These are phyloP conservation scores for Truncatella angustata DNA, from an alignment of 2,329 filamentous ascomycete species.

Conservation along the genomic window DNA sequence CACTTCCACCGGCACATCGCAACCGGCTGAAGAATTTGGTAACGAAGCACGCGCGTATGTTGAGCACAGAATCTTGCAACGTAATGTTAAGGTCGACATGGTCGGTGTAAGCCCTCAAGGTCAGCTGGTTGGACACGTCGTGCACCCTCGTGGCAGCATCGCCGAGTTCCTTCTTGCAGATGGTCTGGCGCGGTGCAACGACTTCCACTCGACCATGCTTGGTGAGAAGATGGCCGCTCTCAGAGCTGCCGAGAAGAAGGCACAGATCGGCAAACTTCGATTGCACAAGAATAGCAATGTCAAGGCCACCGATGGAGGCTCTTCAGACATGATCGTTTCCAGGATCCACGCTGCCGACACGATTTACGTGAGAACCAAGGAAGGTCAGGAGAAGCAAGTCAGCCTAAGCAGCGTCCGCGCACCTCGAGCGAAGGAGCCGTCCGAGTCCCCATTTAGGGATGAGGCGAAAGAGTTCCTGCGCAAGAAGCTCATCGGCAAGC, in stretches of 20 bases:
- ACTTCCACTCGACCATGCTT: conserved; percentile 92
- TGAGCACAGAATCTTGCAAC: conserved; percentile 81
- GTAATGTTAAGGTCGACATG: conserved; percentile 77
- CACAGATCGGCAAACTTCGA: conserved; percentile 73
- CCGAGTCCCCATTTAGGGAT: conserved; percentile 83
- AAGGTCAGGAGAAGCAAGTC: conserved; percentile 82
- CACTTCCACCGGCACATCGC: conserved; percentile 73
- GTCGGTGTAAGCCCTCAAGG: conserved; percentile 87
- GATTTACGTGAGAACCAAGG: conserved; percentile 80
- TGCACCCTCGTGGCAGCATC: conserved; percentile 90
- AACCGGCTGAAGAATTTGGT: conserved; percentile 84
- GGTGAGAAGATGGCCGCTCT: conserved; percentile 84
- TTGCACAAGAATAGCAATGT: conserved; percentile 80
- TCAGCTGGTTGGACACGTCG: conserved; percentile 82
- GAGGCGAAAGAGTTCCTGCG: conserved; percentile 96
- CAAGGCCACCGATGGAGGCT: conserved; percentile 61
- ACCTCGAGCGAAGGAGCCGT: conserved; percentile 82
- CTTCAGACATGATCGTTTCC: conserved; percentile 78
- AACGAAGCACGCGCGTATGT: conserved; percentile 88
- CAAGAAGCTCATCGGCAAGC: conserved; percentile 93
- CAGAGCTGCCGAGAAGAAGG: conserved; percentile 81
- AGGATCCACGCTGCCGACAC: conserved; percentile 89
- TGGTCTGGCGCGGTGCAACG: conserved; percentile 87
- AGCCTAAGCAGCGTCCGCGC: conserved; percentile 91
- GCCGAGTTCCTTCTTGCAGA: conserved; percentile 86